These are phyloP conservation scores for Chlamydomonas schloesseri DNA, from an alignment of 139 green algal genomes.

Conservation along the genomic window DNA sequence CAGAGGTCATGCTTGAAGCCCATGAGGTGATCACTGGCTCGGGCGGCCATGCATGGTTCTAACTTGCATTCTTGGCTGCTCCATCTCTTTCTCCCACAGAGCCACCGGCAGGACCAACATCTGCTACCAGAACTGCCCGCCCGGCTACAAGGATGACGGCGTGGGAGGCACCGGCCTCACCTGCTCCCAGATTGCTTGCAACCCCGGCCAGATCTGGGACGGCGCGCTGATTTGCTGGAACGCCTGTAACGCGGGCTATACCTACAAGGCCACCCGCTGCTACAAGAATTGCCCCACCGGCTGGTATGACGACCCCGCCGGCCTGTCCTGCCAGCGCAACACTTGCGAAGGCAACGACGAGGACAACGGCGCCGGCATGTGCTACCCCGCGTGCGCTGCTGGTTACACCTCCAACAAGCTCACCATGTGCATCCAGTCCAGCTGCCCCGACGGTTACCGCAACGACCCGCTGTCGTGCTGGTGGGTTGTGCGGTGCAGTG, in stretches of 20 bases:
- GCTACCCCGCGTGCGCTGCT: background rate
- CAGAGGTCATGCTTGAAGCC: background rate
- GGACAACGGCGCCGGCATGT: background rate
- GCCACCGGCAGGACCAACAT: background rate
- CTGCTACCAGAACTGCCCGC: constrained; percentile 6
- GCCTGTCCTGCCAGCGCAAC: background rate
- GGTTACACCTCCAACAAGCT: background rate
- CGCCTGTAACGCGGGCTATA: background rate
- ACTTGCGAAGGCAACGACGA: background rate
- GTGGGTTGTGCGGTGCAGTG: too few relatives aligned
- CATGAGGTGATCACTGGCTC: background rate
- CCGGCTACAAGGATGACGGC: background rate
- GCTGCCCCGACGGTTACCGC: too few relatives aligned
- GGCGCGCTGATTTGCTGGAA: background rate
- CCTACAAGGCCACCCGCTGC: background rate
- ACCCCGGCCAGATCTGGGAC: background rate
- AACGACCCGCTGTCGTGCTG: too few relatives aligned
- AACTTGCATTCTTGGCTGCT: too few relatives aligned
- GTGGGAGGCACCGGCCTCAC: background rate
- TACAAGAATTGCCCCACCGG: background rate
- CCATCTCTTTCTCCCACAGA: background rate
- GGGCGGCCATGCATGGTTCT: too few relatives aligned
- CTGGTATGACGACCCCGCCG: background rate
- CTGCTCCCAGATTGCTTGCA: background rate
- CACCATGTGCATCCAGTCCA: background rate